A percentile compares a stretch with the other conserved stretches of the same genome.
Conservation (phyloP, 257 asterid species). For the Catharanthus roseus region DNA sequence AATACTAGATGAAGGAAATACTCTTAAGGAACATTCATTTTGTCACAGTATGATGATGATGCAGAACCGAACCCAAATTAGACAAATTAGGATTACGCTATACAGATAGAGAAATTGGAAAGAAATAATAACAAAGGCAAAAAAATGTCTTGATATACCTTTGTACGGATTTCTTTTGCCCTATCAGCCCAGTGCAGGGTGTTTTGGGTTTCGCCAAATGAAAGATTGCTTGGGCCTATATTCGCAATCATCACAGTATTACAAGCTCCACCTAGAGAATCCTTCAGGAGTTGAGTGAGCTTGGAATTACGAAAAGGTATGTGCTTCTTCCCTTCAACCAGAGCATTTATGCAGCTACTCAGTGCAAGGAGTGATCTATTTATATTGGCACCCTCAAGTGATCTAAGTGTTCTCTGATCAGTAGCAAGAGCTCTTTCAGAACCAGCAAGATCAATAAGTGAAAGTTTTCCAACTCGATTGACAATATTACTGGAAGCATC, state of each 20-base stretch:
- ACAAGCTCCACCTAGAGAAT: constrained; percentile 58
- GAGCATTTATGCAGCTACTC: constrained; percentile 68
- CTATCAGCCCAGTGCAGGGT: constrained; percentile 75
- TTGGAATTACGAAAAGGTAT: constrained; percentile 64
- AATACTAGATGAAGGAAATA: neutral
- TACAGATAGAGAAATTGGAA: neutral
- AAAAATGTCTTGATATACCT: constrained; percentile 23
- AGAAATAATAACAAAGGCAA: neutral
- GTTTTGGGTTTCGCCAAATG: constrained; percentile 58
- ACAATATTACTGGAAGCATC: constrained; percentile 37
- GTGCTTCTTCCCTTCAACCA: constrained; percentile 66
- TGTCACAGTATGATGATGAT: neutral
- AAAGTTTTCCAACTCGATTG: constrained; percentile 53
- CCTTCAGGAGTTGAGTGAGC: constrained; percentile 68
- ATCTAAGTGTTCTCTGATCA: constrained; percentile 60
- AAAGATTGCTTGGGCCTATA: constrained; percentile 51
- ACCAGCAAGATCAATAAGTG: constrained; percentile 67
- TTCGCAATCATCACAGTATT: constrained; percentile 68
- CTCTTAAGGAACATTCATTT: neutral
- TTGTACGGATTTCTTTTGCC: constrained; percentile 61
- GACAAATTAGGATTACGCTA: neutral
- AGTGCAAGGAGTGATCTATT: constrained; percentile 59
- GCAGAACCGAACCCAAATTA: neutral
- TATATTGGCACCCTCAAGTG: constrained; percentile 67
- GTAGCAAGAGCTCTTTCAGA: constrained; percentile 78